These are phyloP conservation scores for Trypanosoma scelopori DNA, from an alignment of 208 protist genomes.

Conservation along the genomic window DNA sequence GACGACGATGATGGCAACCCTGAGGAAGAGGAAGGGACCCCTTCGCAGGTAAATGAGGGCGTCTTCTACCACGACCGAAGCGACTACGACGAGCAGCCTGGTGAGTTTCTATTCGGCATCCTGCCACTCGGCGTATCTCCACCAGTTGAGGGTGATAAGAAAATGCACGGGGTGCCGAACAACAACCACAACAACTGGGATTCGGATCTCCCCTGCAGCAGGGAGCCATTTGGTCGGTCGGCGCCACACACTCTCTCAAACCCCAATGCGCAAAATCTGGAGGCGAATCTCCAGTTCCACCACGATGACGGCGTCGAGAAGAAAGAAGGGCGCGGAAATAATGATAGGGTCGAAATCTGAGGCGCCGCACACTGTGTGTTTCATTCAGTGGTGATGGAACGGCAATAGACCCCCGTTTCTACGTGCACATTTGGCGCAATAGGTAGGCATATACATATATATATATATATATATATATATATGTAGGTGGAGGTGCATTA, in stretches of 20 bases:
- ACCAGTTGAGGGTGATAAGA: background rate
- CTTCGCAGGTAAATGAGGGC: conserved; percentile 27
- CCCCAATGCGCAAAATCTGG: too few species aligned
- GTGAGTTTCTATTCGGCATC: conserved; percentile 60
- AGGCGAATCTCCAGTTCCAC: too few species aligned
- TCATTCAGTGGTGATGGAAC: background rate
- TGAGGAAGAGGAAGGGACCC: conserved; percentile 9
- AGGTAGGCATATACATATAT: background rate
- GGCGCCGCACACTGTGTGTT: too few species aligned
- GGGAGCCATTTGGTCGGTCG: too few species aligned
- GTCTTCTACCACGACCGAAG: conserved; percentile 53
- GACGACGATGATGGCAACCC: conserved; percentile 24
- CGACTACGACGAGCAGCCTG: conserved; percentile 24
- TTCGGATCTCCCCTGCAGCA: too few species aligned
- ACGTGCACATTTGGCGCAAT: background rate
- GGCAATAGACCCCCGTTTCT: background rate
- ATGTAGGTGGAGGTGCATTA: too few species aligned
- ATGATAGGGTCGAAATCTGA: too few species aligned
- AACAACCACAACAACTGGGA: background rate
- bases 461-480: too few species aligned
- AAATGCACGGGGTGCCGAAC: background rate
- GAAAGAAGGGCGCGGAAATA: too few species aligned
- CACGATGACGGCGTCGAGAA: too few species aligned
- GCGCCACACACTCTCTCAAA: too few species aligned
- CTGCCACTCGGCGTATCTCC: conserved; percentile 24